phyloP scores from a whole-genome alignment of 1,139 yeast genomes.

The Pichiaceae sp. region DNA sequence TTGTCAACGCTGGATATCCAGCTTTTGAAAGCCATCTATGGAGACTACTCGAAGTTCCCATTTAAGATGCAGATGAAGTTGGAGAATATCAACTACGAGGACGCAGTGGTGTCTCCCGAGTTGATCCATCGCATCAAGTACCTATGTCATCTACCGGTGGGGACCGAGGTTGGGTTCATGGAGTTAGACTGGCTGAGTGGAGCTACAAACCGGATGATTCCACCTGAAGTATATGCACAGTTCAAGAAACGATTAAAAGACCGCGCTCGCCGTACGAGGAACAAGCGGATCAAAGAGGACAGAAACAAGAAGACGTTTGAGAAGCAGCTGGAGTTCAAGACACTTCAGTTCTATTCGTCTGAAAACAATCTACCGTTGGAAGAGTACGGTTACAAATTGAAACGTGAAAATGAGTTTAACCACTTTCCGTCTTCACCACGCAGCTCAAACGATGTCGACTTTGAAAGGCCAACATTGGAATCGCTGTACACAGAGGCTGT shows the following conservation, averaged over 20 bases:
- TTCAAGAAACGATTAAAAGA: constrained; percentile 55
- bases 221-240: constrained; percentile 44
- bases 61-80: constrained; percentile 50
- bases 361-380: constrained; percentile 36
- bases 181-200: constrained; percentile 71
- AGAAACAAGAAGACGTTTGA: constrained; percentile 52
- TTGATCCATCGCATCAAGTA: constrained; percentile 61
- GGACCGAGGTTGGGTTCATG: constrained; percentile 74
- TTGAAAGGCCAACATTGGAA: neutral
- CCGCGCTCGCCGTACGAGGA: constrained; percentile 45
- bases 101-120: constrained; percentile 46
- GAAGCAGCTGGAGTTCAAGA: constrained; percentile 50
- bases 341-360: constrained; percentile 45
- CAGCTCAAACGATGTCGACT: neutral
- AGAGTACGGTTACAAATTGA: constrained; percentile 19
- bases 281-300: constrained; percentile 59
- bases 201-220: constrained; percentile 18
- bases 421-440: constrained; percentile 7
- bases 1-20: constrained; percentile 74
- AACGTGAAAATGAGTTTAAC: constrained; percentile 15
- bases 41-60: constrained; percentile 61
- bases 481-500: neutral
- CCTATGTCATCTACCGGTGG: constrained; percentile 73
- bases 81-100: constrained; percentile 58
- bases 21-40: constrained; percentile 57